Conservation (phyloP, 805 yeast genomes). For the Helenozyma rhizophorensis region DNA sequence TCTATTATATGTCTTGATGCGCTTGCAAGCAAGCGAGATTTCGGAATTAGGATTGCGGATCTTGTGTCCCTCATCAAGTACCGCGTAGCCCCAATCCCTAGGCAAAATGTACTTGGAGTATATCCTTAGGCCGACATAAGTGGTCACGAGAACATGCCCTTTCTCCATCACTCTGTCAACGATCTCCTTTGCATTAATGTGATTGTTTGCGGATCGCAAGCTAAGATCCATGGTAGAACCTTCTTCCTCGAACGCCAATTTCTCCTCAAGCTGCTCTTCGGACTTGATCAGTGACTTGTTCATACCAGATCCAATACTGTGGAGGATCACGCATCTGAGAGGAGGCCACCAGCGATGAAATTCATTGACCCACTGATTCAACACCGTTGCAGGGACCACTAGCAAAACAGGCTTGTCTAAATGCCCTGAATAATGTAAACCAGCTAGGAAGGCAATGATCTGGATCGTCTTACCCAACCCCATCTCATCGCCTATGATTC, state of each 20-base stretch:
- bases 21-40: slow-evolving; percentile 81
- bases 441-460: slow-evolving; percentile 85
- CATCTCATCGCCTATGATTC: slow-evolving; percentile 97
- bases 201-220: slow-evolving; percentile 22
- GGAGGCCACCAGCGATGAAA: slow-evolving; percentile 99
- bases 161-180: slow-evolving; percentile 54
- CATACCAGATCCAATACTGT: slow-evolving; percentile 92
- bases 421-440: slow-evolving; percentile 75
- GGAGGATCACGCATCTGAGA: slow-evolving; percentile 76
- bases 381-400: slow-evolving; percentile 95
- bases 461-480: slow-evolving; percentile 96
- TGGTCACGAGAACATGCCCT: slow-evolving; percentile 87
- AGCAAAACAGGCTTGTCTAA: slow-evolving; percentile 74
- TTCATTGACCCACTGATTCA: slow-evolving; percentile 96
- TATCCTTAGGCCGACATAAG: slow-evolving; percentile 80
- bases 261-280: slow-evolving; percentile 51
- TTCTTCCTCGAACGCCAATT: slow-evolving; percentile 22
- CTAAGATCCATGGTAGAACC: slow-evolving; percentile 17
- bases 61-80: slow-evolving; percentile 95
- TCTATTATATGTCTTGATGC: slow-evolving; percentile 77
- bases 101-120: slow-evolving; percentile 63
- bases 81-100: slow-evolving; percentile 81
- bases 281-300: slow-evolving; percentile 18
- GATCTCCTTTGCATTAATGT: slow-evolving; percentile 42
- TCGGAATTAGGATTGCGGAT: slow-evolving; percentile 92